These are phyloP conservation scores for Eutrema yunnanense DNA, from an alignment of 345 rosid genomes.

Conservation along the genomic window DNA sequence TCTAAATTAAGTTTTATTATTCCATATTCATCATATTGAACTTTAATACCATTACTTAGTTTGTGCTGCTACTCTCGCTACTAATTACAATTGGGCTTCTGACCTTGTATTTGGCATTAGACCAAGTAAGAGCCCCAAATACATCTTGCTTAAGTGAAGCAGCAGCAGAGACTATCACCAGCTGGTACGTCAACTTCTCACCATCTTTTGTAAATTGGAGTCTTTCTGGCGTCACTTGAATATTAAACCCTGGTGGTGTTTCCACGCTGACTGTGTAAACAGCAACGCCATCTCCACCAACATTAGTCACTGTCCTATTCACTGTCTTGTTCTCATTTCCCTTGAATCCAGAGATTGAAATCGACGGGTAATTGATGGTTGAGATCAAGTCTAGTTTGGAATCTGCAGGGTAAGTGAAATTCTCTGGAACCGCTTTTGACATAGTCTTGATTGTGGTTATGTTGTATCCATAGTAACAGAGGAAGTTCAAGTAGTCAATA, in stretches of 20 bases:
- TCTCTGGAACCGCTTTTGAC: slow-evolving; percentile 33
- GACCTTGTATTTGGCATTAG: slow-evolving; percentile 44
- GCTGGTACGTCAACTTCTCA: slow-evolving; percentile 42
- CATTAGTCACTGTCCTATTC: slow-evolving; percentile 57
- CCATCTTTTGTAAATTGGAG: slow-evolving; percentile 41
- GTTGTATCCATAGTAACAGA: slow-evolving; percentile 56
- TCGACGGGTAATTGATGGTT: slow-evolving; percentile 72
- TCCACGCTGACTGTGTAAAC: slow-evolving; percentile 33
- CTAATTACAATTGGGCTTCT: slow-evolving; percentile 54
- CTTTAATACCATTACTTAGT: slow-evolving; percentile 1
- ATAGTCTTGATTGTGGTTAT: slow-evolving; percentile 36
- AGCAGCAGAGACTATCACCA: slow-evolving; percentile 34
- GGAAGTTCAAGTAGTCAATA: slow-evolving; percentile 65
- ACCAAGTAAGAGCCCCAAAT: slow-evolving; percentile 69
- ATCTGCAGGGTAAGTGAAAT: slow-evolving; percentile 49
- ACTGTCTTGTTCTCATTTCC: slow-evolving; percentile 35
- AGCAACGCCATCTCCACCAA: slow-evolving; percentile 46
- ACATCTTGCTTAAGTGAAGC: slow-evolving; percentile 29
- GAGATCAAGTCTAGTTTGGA: slow-evolving; percentile 43
- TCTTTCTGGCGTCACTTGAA: slow-evolving; percentile 40
- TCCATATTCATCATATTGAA: slow-evolving; percentile 7
- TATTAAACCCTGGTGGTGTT: slow-evolving; percentile 32
- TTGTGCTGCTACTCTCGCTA: slow-evolving; percentile 21
- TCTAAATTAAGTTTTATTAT: slow-evolving; percentile 16
- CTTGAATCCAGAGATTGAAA: slow-evolving; percentile 42